Base-by-base conservation (phyloP, 345 rosid species). In the Arabidopsis thaliana region DNA sequence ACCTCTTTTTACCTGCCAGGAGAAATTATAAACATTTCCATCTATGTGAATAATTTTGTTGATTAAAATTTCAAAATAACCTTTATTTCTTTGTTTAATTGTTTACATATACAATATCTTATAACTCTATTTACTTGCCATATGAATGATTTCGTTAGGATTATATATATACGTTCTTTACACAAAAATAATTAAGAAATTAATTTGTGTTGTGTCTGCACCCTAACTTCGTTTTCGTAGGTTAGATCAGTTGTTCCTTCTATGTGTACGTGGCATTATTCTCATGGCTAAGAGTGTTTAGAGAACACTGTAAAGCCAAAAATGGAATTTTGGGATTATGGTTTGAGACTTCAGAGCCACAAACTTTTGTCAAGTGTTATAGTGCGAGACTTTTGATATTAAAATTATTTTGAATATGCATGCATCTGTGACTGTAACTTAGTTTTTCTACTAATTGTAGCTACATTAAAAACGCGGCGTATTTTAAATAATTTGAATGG, bases 171-270 rank as follows among this genome's bases (percentile, higher is more conserved):
- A 32, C 32, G 22, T 14, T 7, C 1, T n/a, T 32, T 13, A 56
- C 20, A 11, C 37, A 28, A 55, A 49, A 55, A 12, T 6, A 25
- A 25, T 10, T 9, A 51, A 24, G 56, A 51, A 50, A 16, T 16
- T 16, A 16, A 16, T 16, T 16, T 16, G 20, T 67, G 49, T 14
- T 14, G 48, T 40, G 0, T 33, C 25, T 38, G 50, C 50, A 52
- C 3, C 9, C 41, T 20, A 57, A 32, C 66, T 28, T 72, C 68
- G 59, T 41, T 63, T 53, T 63, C 64, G 64, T 63, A 23, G 37
- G 71, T 56, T 55, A 55, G 71, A 65, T 74, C 65, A 45, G 50
- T 56, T 55, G 59, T 65, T 74, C 50, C 66, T 36, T 34, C 33
- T 10, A 38, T 33, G 42, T 37, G 45, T 52, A 73, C 65, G 71